These are phyloP conservation scores for Irpex sp. DNA, from an alignment of 1,284 basidiomycete species.

Conservation along the genomic window DNA sequence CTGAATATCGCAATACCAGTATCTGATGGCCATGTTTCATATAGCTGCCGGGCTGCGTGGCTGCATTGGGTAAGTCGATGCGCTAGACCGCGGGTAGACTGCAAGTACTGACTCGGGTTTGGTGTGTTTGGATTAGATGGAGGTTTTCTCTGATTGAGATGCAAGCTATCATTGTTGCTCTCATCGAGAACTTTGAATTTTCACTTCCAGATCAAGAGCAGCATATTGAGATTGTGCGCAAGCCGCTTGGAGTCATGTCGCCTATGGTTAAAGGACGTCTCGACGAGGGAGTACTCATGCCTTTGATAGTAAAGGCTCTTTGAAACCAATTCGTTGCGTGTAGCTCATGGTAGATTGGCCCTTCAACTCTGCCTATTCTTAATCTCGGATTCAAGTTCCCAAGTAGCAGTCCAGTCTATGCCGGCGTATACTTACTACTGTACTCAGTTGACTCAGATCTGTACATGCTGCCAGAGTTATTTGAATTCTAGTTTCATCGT, in stretches of 20 bases:
- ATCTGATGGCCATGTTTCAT: background rate
- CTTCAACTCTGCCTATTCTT: too few species aligned
- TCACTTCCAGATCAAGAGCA: background rate
- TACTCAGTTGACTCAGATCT: too few species aligned
- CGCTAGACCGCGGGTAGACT: too few species aligned
- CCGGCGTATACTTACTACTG: too few species aligned
- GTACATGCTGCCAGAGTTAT: too few species aligned
- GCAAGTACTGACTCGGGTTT: too few species aligned
- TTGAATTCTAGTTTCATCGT: too few species aligned
- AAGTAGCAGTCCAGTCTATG: too few species aligned
- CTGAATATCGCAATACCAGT: background rate
- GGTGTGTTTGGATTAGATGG: background rate
- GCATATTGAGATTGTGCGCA: background rate
- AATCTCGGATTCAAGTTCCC: too few species aligned
- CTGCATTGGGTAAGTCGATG: background rate
- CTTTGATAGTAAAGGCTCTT: background rate
- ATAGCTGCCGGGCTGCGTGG: background rate
- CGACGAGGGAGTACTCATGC: background rate
- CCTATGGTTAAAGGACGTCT: background rate
- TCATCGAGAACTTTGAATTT: background rate
- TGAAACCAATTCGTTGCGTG: background rate
- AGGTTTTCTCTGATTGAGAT: background rate
- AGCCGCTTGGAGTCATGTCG: background rate
- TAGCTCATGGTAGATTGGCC: too few species aligned
- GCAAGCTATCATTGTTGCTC: background rate